A percentile compares a stretch with the other conserved stretches of the same genome.
Evolutionary conservation across 192 early-diverging fungal species (phyloP).

Genomic region (Mortierella alpina): DNA sequence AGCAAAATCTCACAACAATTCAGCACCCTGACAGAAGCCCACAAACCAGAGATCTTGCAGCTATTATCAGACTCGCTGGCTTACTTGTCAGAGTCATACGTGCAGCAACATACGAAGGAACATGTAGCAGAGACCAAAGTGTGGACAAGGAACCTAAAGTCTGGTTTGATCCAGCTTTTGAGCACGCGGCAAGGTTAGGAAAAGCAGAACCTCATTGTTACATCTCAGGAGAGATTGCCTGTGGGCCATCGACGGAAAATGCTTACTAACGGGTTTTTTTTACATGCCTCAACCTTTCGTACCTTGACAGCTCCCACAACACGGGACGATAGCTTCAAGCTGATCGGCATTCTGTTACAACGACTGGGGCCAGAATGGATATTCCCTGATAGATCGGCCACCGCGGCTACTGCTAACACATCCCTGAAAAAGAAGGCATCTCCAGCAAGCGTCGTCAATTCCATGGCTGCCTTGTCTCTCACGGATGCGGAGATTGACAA

Average conservation of each 20-base stretch:
- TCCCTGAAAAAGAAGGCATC: slow-evolving; percentile 11
- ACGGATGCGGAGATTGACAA: slow-evolving; percentile 37
- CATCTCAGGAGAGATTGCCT: background rate
- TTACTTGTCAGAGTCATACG: slow-evolving; percentile 27
- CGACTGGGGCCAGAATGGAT: slow-evolving; percentile 40
- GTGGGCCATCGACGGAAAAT: background rate
- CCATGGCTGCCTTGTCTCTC: slow-evolving; percentile 31
- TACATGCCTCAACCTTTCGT: background rate
- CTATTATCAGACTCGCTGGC: slow-evolving; percentile 23
- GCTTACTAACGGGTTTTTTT: background rate
- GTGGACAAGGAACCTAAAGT: slow-evolving; percentile 41
- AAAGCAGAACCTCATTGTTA: background rate
- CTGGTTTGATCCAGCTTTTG: slow-evolving; percentile 41
- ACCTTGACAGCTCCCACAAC: slow-evolving; percentile 16
- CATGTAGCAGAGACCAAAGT: slow-evolving; percentile 6
- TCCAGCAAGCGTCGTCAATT: slow-evolving; percentile 21
- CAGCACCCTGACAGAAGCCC: slow-evolving; percentile 11
- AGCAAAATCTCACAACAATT: slow-evolving; percentile 19
- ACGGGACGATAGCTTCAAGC: slow-evolving; percentile 34
- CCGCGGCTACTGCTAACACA: background rate
- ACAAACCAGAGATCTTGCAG: slow-evolving; percentile 27
- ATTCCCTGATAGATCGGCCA: slow-evolving; percentile 17
- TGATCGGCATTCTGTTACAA: slow-evolving; percentile 40
- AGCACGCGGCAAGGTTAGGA: slow-evolving; percentile 44
- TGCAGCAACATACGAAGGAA: slow-evolving; percentile 29